Evolutionary conservation across 305 asterid species (phyloP), one percentile per base, ranked within the genome.

Genomic region (Stenogyne calaminthoides): DNA sequence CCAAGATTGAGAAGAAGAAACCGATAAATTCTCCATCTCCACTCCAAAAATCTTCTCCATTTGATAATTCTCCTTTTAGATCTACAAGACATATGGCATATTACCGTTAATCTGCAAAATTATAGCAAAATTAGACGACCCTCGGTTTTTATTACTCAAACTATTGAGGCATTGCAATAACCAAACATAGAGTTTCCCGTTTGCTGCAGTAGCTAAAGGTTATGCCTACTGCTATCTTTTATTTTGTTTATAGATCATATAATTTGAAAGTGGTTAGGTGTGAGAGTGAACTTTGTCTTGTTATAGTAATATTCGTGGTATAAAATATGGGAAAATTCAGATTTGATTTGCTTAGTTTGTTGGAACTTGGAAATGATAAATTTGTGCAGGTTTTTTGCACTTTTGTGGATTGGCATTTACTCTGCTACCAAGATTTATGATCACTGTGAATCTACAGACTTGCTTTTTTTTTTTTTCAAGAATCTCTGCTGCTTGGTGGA

Each of bases 1-100:
- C 92, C 59, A 89, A 82, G 82, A 84, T 84, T 51, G 93, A 85
- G 83, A 90, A 90, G 85, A 93, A 90, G 86, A 87, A 85, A 76
- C 90, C 84, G 3, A 29, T 67, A 12, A 78, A 52, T 39, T 10
- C 86, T 72, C 27, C 82, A 29, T 49, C 85, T 59, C 93, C 81
- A 67, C 72, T 51, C 42, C 71, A 69, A 39, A 84, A 82, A 69
- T 81, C 94, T 40, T 85, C 97, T 66, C 95, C 96, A 3, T 86
- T 87, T 60, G 93, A 89, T 80, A 11, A 79, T 64, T 91, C 97
- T 61, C 96, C 96, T 16, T 89, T 92, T 70, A 89, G 82, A 70
- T 88, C 99, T 57, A 83, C 97, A 20, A 88, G 97, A 77, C 99
- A 95, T 64, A 95, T 95, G 99, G 89, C 98, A 9, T 85, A 87